Conservation (phyloP, 2,329 filamentous ascomycete species). For the Penicillium sp. region DNA sequence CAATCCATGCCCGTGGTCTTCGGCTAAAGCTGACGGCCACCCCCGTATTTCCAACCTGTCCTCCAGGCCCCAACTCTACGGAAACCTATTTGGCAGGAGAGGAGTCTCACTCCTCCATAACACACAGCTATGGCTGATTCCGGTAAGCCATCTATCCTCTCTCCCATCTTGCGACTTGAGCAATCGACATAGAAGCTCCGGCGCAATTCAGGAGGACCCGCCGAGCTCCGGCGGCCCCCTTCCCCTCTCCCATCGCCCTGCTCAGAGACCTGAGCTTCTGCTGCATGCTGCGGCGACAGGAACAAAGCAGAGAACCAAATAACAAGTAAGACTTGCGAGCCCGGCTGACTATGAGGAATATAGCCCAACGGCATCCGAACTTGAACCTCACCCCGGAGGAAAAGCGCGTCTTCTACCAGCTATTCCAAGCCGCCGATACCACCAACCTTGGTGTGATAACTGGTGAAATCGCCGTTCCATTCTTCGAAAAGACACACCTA, state of each 20-base stretch:
- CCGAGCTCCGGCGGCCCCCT: constrained; percentile 21
- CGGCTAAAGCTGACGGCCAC: constrained; percentile 27
- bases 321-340: constrained; percentile 10
- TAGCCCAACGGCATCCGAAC: constrained; percentile 58
- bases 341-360: constrained; percentile 26
- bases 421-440: constrained; percentile 90
- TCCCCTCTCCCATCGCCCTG: constrained; percentile 13
- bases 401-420: constrained; percentile 89
- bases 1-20: constrained; percentile 35
- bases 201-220: constrained; percentile 30
- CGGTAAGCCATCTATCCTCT: constrained; percentile 26
- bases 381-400: constrained; percentile 89
- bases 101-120: constrained; percentile 34
- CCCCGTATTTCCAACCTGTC: constrained; percentile 22
- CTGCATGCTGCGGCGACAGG: constrained; percentile 8
- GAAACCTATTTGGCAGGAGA: constrained; percentile 26
- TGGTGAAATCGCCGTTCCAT: constrained; percentile 92
- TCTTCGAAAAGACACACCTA: constrained; percentile 95
- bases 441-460: constrained; percentile 93
- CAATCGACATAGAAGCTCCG: constrained; percentile 9
- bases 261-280: background rate
- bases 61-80: constrained; percentile 25
- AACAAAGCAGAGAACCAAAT: background rate
- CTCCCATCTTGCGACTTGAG: background rate
- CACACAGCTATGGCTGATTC: constrained; percentile 39